These are phyloP conservation scores for Metarhizium rileyi DNA, from an alignment of 2,329 filamentous ascomycete genomes.

Conservation along the genomic window DNA sequence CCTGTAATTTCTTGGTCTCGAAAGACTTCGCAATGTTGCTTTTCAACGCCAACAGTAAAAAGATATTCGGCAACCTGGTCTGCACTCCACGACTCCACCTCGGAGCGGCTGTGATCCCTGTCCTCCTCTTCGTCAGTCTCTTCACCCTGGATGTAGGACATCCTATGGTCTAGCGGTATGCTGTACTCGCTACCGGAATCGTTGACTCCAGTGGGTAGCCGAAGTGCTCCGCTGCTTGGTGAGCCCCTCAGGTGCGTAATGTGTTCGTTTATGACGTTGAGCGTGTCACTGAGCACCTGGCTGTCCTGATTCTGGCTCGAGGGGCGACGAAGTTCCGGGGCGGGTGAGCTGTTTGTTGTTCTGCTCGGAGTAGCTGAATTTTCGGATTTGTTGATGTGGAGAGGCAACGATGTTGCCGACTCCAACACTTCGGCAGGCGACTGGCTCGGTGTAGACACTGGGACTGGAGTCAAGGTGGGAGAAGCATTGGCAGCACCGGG, in stretches of 20 bases:
- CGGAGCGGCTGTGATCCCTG: slow-evolving; percentile 51
- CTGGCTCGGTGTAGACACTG: slow-evolving; percentile 17
- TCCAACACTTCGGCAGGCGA: slow-evolving; percentile 21
- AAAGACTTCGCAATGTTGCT: slow-evolving; percentile 87
- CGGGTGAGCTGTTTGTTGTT: slow-evolving; percentile 18
- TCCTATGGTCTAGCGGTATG: slow-evolving; percentile 61
- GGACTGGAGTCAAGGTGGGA: slow-evolving; percentile 20
- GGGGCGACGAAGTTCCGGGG: slow-evolving; percentile 25
- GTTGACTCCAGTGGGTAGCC: slow-evolving; percentile 48
- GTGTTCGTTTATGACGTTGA: slow-evolving; percentile 95
- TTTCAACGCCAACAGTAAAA: slow-evolving; percentile 75
- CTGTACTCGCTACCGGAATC: slow-evolving; percentile 91
- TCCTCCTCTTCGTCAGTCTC: slow-evolving; percentile 95
- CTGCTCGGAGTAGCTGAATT: slow-evolving; percentile 17
- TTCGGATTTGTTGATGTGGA: slow-evolving; percentile 31
- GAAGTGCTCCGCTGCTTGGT: slow-evolving; percentile 40
- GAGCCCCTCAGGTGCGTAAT: slow-evolving; percentile 72
- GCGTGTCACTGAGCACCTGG: slow-evolving; percentile 84
- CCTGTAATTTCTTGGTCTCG: slow-evolving; percentile 92
- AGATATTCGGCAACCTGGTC: slow-evolving; percentile 82
- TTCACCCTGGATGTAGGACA: slow-evolving; percentile 88
- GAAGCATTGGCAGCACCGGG: slow-evolving; percentile 12
- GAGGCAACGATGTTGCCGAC: slow-evolving; percentile 31
- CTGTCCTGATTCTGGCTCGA: slow-evolving; percentile 39
- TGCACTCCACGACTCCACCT: slow-evolving; percentile 73